These are phyloP conservation scores for Yamadazyma oceani DNA, from an alignment of 1,139 yeast species.

Conservation along the genomic window DNA sequence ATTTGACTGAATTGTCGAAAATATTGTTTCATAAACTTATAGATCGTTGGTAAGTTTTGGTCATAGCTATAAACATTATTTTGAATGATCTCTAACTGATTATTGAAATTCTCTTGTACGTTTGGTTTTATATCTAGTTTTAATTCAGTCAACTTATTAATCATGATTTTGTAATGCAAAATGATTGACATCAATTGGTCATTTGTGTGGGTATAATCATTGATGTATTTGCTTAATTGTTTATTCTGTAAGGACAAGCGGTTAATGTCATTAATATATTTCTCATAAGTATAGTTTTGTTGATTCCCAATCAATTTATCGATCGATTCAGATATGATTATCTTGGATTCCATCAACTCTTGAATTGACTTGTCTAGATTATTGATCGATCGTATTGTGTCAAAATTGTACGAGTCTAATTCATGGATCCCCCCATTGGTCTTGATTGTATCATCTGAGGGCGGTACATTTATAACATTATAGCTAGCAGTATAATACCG, in stretches of 20 bases:
- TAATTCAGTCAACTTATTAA: slow-evolving; percentile 22
- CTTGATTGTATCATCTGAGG: background rate
- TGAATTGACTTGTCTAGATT: slow-evolving; percentile 30
- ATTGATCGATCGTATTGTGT: slow-evolving; percentile 34
- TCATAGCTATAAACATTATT: slow-evolving; percentile 31
- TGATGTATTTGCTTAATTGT: slow-evolving; percentile 19
- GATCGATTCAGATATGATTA: slow-evolving; percentile 19
- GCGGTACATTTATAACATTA: slow-evolving; percentile 9
- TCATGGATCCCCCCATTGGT: slow-evolving; percentile 5
- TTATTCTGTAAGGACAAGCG: slow-evolving; percentile 12
- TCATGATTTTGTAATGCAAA: slow-evolving; percentile 24
- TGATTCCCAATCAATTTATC: slow-evolving; percentile 15
- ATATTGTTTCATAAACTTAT: slow-evolving; percentile 22
- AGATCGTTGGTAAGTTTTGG: slow-evolving; percentile 23
- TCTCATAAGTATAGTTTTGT: slow-evolving; percentile 13
- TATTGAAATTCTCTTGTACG: slow-evolving; percentile 17
- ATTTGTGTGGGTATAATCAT: slow-evolving; percentile 24
- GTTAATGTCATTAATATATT: slow-evolving; percentile 13
- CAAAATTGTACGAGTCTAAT: slow-evolving; percentile 32
- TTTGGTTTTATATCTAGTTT: slow-evolving; percentile 20
- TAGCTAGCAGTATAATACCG: slow-evolving; percentile 23
- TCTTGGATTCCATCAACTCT: slow-evolving; percentile 28
- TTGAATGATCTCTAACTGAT: slow-evolving; percentile 28
- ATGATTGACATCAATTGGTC: slow-evolving; percentile 29
- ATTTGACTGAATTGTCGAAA: slow-evolving; percentile 20